Conservation (phyloP, 1,139 yeast species). For the Scheffersomyces parashehatae region DNA sequence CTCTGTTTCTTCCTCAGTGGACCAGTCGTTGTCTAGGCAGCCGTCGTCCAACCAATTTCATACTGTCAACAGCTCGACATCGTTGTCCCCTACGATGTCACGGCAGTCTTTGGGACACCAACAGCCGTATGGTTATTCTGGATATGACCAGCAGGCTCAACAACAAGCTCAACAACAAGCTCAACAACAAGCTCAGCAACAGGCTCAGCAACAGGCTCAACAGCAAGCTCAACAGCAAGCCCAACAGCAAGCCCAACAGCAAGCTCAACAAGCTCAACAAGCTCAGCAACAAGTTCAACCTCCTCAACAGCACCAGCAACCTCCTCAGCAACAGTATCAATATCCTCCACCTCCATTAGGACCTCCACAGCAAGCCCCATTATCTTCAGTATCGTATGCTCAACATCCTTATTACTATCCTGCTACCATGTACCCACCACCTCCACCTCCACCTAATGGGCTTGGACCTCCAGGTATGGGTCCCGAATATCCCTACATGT, state of each 20-base stretch:
- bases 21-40: neutral
- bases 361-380: slow-evolving; percentile 1
- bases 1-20: slow-evolving; percentile 5
- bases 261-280: slow-evolving; percentile 8
- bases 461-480: slow-evolving; percentile 4
- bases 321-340: slow-evolving; percentile 5
- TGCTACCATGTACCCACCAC: slow-evolving; percentile 8
- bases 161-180: slow-evolving; percentile 1
- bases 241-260: slow-evolving; percentile 3
- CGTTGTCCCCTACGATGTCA: slow-evolving; percentile 1
- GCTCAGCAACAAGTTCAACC: slow-evolving; percentile 5
- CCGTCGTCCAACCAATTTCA: neutral
- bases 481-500: slow-evolving; percentile 3
- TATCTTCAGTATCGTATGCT: slow-evolving; percentile 2
- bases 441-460: slow-evolving; percentile 3
- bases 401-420: slow-evolving; percentile 4
- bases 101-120: neutral
- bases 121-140: neutral
- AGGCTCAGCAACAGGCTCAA: slow-evolving; percentile 4
- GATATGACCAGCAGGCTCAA: slow-evolving; percentile 1
- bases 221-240: slow-evolving; percentile 1
- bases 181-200: neutral
- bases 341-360: neutral
- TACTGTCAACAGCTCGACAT: slow-evolving; percentile 5
- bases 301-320: slow-evolving; percentile 7